Percentiles rank a stretch among this genome's conserved stretches.
Conservation (phyloP, 352 stramenopile species). For the Globisporangium spiculum region DNA sequence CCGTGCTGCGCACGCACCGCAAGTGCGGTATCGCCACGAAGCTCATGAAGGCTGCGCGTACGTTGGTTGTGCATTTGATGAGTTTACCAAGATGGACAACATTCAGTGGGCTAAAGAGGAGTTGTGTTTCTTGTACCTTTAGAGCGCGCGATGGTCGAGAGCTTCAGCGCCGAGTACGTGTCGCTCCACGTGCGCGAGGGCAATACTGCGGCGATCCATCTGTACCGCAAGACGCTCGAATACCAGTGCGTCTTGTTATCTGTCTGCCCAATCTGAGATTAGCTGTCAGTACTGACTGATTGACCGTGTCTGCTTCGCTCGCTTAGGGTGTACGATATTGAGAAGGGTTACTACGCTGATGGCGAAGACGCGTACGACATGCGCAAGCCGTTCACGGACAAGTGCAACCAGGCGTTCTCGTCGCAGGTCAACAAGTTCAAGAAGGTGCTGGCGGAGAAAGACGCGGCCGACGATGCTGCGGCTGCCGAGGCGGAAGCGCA, state of each 20-base stretch:
- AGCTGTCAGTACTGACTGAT: not conserved
- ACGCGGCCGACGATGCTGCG: conserved; percentile 33
- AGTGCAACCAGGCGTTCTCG: conserved; percentile 84
- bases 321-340: conserved; percentile 94
- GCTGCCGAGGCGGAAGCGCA: conserved; percentile 7
- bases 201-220: conserved; percentile 97
- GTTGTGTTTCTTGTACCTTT: not conserved
- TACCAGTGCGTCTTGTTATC: conserved; percentile 86
- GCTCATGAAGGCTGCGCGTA: conserved; percentile 95
- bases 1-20: conserved; percentile 95
- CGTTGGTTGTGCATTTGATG: conserved; percentile 26
- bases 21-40: conserved; percentile 97
- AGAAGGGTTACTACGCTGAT: conserved; percentile 99
- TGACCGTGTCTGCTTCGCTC: conserved; percentile 1
- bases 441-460: conserved; percentile 74
- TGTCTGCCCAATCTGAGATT: not conserved
- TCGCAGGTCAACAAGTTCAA: conserved; percentile 83
- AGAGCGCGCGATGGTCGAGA: conserved; percentile 95
- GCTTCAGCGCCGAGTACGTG: conserved; percentile 98
- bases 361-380: conserved; percentile 99
- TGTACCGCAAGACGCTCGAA: conserved; percentile 97
- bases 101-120: not conserved
- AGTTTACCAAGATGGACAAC: not conserved
- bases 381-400: conserved; percentile 93
- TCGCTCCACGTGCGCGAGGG: conserved; percentile 98